phyloP scores from a whole-genome alignment of 768 basidiomycete species.

The Mrakia frigida region DNA sequence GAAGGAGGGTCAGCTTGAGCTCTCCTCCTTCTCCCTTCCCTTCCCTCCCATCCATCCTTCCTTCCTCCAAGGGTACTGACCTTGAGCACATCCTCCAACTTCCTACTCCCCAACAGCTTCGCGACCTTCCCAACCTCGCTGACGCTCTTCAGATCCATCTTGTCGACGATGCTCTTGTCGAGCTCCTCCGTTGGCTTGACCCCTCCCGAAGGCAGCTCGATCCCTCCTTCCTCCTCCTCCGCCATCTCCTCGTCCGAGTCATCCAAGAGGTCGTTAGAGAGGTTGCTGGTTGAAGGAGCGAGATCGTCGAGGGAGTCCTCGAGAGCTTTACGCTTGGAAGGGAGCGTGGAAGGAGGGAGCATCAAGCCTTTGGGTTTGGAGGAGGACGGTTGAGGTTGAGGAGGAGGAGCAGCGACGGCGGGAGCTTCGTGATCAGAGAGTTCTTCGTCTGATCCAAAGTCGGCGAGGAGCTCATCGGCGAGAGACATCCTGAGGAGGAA shows the following conservation, averaged over 20 bases:
- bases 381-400: constrained; percentile 19
- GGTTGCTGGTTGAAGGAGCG: constrained; percentile 52
- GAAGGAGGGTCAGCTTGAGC: constrained; percentile 3
- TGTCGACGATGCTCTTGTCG: constrained; percentile 86
- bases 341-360: constrained; percentile 42
- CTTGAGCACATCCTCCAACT: constrained; percentile 79
- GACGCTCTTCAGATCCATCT: constrained; percentile 80
- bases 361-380: constrained; percentile 37
- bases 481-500: constrained; percentile 46
- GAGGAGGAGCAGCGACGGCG: background rate
- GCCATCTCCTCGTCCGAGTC: constrained; percentile 46
- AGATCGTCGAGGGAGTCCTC: constrained; percentile 49
- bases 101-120: constrained; percentile 78
- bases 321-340: constrained; percentile 37
- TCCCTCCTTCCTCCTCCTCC: constrained; percentile 52
- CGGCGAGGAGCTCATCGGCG: constrained; percentile 87
- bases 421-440: constrained; percentile 27
- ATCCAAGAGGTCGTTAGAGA: constrained; percentile 50
- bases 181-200: constrained; percentile 91
- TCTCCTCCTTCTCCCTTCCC: background rate
- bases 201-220: constrained; percentile 67
- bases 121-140: constrained; percentile 85
- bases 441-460: constrained; percentile 68
- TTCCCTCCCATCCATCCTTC: background rate
- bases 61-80: constrained; percentile 45